These are phyloP conservation scores for Psilocybe azurescens DNA, from an alignment of 768 basidiomycete species.

Conservation along the genomic window DNA sequence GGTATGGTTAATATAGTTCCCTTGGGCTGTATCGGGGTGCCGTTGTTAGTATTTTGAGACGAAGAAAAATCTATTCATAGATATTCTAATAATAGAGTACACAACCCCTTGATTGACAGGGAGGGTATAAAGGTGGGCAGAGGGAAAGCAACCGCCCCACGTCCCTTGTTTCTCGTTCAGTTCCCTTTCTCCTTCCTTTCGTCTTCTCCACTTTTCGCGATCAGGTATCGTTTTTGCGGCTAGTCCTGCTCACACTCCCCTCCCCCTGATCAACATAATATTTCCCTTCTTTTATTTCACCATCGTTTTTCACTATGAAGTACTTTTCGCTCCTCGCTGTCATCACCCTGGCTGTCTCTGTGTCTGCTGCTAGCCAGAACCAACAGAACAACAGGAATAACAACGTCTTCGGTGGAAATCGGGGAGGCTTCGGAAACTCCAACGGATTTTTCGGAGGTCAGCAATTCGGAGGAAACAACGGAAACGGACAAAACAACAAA, in stretches of 20 bases:
- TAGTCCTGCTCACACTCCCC: slow-evolving; percentile 26
- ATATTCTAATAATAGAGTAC: slow-evolving; percentile 17
- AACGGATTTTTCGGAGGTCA: slow-evolving; percentile 24
- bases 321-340: slow-evolving; percentile 31
- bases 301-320: slow-evolving; percentile 34
- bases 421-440: slow-evolving; percentile 27
- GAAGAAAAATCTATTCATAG: slow-evolving; percentile 13
- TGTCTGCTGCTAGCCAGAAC: slow-evolving; percentile 27
- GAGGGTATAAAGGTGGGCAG: slow-evolving; percentile 7
- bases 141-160: slow-evolving; percentile 12
- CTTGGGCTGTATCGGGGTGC: background rate
- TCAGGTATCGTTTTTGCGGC: slow-evolving; percentile 36
- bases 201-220: slow-evolving; percentile 28
- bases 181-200: slow-evolving; percentile 22
- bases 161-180: slow-evolving; percentile 23
- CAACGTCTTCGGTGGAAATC: slow-evolving; percentile 21
- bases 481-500: slow-evolving; percentile 28
- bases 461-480: slow-evolving; percentile 16
- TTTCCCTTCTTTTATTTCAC: slow-evolving; percentile 26
- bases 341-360: slow-evolving; percentile 35
- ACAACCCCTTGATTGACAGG: background rate
- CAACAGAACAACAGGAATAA: slow-evolving; percentile 21
- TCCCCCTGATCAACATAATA: slow-evolving; percentile 25
- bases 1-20: background rate
- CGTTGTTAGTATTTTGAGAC: background rate